Evolutionary conservation across 2,329 filamentous ascomycete species (phyloP).

Genomic region (Hymenoscyphus salicellus): DNA sequence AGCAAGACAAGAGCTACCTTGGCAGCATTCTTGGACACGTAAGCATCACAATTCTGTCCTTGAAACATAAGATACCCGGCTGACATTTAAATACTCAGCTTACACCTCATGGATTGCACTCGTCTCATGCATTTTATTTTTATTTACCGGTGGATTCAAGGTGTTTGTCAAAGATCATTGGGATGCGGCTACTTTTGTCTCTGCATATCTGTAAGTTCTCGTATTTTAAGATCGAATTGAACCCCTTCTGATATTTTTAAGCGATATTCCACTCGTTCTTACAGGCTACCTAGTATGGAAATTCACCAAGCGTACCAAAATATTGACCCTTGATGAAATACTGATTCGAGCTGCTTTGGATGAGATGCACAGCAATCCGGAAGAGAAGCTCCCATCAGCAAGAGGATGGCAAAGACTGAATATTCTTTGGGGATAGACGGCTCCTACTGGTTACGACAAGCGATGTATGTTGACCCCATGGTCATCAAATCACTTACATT

Average conservation of each 20-base stretch:
- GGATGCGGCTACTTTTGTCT: slow-evolving; percentile 56
- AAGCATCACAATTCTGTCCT: slow-evolving; percentile 31
- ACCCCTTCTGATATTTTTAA: slow-evolving; percentile 15
- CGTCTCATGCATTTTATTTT: slow-evolving; percentile 58
- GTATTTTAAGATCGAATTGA: slow-evolving; percentile 4
- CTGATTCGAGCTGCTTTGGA: slow-evolving; percentile 40
- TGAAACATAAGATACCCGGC: not conserved
- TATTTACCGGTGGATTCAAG: slow-evolving; percentile 67
- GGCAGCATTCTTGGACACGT: slow-evolving; percentile 63
- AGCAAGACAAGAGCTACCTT: slow-evolving; percentile 50
- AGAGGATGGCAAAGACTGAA: slow-evolving; percentile 35
- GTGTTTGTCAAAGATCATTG: slow-evolving; percentile 60
- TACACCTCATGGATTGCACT: slow-evolving; percentile 62
- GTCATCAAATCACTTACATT: too few species aligned
- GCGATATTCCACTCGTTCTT: slow-evolving; percentile 43
- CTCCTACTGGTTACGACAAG: too few species aligned
- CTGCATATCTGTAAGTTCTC: slow-evolving; percentile 56
- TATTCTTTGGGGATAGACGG: slow-evolving; percentile 36
- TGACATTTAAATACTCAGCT: slow-evolving; percentile 37
- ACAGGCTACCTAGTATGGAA: slow-evolving; percentile 51
- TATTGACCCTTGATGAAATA: slow-evolving; percentile 39
- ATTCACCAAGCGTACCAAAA: slow-evolving; percentile 48
- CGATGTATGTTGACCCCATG: too few species aligned
- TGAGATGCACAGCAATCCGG: slow-evolving; percentile 36
- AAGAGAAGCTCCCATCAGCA: slow-evolving; percentile 33